phyloP scores from a whole-genome alignment of 2,329 filamentous ascomycete species.

The Botryotinia convoluta region DNA sequence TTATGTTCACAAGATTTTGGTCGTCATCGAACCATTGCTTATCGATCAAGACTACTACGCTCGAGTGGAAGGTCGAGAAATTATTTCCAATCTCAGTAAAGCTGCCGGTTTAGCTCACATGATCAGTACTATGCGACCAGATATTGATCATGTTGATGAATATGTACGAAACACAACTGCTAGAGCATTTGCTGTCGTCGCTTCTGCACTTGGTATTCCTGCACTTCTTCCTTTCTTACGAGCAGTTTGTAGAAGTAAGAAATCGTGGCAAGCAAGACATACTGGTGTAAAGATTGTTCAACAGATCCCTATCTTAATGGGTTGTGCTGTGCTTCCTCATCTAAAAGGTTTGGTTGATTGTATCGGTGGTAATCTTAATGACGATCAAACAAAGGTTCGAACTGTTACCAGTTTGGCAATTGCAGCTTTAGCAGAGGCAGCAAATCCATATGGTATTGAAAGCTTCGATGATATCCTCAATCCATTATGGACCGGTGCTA shows the following conservation, averaged over 20 bases:
- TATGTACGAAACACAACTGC: constrained; percentile 98
- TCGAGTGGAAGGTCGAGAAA: constrained; percentile 94
- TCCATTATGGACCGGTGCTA: constrained; percentile 86
- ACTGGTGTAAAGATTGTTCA: constrained; percentile 99
- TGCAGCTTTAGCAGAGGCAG: constrained; percentile 90
- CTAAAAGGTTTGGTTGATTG: constrained; percentile 95
- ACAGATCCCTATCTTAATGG: constrained; percentile 98
- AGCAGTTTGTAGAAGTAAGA: constrained; percentile 95
- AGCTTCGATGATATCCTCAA: constrained; percentile 98
- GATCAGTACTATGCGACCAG: constrained; percentile 98
- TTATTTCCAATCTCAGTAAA: constrained; percentile 97
- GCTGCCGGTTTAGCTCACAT: constrained; percentile 95
- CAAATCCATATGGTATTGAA: constrained; percentile 98
- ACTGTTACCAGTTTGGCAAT: constrained; percentile 95
- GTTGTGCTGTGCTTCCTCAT: constrained; percentile 91
- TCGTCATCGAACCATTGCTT: constrained; percentile 97
- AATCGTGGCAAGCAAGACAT: constrained; percentile 97
- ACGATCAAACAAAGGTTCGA: constrained; percentile 96
- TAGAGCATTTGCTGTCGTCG: constrained; percentile 93
- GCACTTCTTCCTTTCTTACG: constrained; percentile 91
- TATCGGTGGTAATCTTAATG: constrained; percentile 91
- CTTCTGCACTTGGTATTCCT: constrained; percentile 92
- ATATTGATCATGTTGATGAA: constrained; percentile 97
- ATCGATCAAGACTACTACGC: constrained; percentile 99
- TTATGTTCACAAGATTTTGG: constrained; percentile 96